A percentile compares a stretch with the other conserved stretches of the same genome.
phyloP scores from a whole-genome alignment of 108 stramenopile genomes.

The Pseudonitzschia pungens region DNA sequence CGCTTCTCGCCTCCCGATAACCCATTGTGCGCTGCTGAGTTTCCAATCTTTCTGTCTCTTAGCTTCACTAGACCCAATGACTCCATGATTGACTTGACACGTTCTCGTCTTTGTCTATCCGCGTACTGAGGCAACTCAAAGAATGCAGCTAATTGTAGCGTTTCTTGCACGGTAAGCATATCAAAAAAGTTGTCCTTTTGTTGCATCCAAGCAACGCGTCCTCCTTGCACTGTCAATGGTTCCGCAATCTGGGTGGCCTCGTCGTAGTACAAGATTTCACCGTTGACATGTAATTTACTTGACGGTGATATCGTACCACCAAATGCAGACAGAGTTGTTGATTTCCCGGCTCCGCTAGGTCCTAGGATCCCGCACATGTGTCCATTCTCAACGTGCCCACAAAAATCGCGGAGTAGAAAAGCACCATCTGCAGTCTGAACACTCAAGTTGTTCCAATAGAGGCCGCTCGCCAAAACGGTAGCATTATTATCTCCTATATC shows the following conservation, averaged over 20 bases:
- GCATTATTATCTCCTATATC: not conserved
- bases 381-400: slow-evolving; percentile 57
- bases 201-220: slow-evolving; percentile 75
- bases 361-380: slow-evolving; percentile 72
- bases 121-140: slow-evolving; percentile 48
- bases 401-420: slow-evolving; percentile 51
- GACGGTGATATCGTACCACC: slow-evolving; percentile 25
- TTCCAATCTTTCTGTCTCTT: slow-evolving; percentile 58
- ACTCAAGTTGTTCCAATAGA: slow-evolving; percentile 34
- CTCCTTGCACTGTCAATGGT: slow-evolving; percentile 44
- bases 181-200: slow-evolving; percentile 82
- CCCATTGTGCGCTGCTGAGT: slow-evolving; percentile 44
- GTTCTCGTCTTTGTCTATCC: slow-evolving; percentile 27
- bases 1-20: slow-evolving; percentile 85
- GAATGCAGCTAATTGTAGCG: slow-evolving; percentile 73
- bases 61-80: slow-evolving; percentile 59
- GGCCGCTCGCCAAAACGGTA: slow-evolving; percentile 16
- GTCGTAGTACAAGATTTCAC: slow-evolving; percentile 27
- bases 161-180: slow-evolving; percentile 80
- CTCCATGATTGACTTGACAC: slow-evolving; percentile 49
- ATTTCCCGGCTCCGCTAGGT: slow-evolving; percentile 70
- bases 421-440: slow-evolving; percentile 22
- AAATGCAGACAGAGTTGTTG: slow-evolving; percentile 20
- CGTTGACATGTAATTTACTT: slow-evolving; percentile 28
- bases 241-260: slow-evolving; percentile 4